Evolutionary conservation across 331 rosid genomes (phyloP), one percentile per base, ranked within the genome.

Genomic region (Rhamnella rubrinervis): DNA sequence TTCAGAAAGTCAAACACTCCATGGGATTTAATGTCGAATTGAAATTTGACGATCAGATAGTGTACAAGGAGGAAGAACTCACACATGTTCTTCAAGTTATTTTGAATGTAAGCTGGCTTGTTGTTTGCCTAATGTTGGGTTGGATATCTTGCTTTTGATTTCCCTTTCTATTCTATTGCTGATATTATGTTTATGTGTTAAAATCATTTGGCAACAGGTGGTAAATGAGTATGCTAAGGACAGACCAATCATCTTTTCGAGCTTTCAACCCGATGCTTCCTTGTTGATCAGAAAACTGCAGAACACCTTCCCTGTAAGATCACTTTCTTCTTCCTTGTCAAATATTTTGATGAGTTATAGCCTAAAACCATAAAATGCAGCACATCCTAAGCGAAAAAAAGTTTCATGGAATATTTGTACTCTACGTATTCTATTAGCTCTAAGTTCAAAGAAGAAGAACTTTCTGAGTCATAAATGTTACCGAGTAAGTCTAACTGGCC

Each of bases 241-340:
- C 25, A 81, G 98, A 63, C 86, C 91, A 12, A 76, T 89, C 35
- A 75, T 87, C 49, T 89, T 89, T 73, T 92, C 98, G 5, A 75
- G 89, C 56, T 89, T 92, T 63, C 90, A 85, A 51, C 96, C 98
- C 5, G 98, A 92, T 69, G 96, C 96, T 14, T 95, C 91, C 1
- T n/a, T 56, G 21, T 73, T 86, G n/a, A 65, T 84, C 9, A 38
- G 81, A 62, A 76, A 81, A 78, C 67, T 86, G 85, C 98, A 92
- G 70, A 80, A 49, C 70, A 75, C 56, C 6, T 86, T 86, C 75
- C 95, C 95, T 7, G 96, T 87, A 72, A 89, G 92, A 40, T 64
- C 23, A 44, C 12, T 59, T 53, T 38, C 21, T 25, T 66, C 26
- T 16, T 35, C 19, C 4, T 16, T 66, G 10, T 18, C n/a, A 53